phyloP scores from a whole-genome alignment of 2,329 filamentous ascomycete species.

The Dactylonectria macrodidyma region DNA sequence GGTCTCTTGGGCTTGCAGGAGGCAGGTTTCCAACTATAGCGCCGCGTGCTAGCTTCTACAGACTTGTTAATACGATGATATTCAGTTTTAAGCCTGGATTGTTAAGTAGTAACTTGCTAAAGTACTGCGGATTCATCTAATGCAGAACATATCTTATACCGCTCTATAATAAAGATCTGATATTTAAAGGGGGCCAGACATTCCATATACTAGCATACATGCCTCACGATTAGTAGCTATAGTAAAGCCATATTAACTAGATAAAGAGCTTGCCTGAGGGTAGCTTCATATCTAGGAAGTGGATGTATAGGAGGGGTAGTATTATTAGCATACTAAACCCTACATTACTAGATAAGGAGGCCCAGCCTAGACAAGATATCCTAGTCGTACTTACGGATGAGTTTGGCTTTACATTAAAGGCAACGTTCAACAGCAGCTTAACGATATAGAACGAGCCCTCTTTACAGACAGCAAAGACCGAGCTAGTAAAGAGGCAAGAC shows the following conservation, averaged over 20 bases:
- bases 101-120: slow-evolving; percentile 19
- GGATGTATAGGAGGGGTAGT: slow-evolving; percentile 26
- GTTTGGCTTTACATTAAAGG: slow-evolving; percentile 23
- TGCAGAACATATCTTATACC: slow-evolving; percentile 25
- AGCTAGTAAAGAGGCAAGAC: slow-evolving; percentile 16
- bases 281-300: slow-evolving; percentile 22
- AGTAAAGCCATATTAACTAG: slow-evolving; percentile 22
- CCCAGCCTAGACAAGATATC: slow-evolving; percentile 26
- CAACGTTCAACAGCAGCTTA: slow-evolving; percentile 13
- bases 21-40: slow-evolving; percentile 12
- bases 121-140: slow-evolving; percentile 26
- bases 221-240: slow-evolving; percentile 30
- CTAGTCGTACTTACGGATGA: slow-evolving; percentile 30
- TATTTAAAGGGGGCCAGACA: slow-evolving; percentile 24
- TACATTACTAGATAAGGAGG: slow-evolving; percentile 22
- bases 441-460: slow-evolving; percentile 15
- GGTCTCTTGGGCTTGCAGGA: slow-evolving; percentile 15
- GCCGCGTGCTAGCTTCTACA: slow-evolving; percentile 20
- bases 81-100: slow-evolving; percentile 23
- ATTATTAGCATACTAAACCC: slow-evolving; percentile 26
- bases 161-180: slow-evolving; percentile 20
- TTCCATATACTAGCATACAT: slow-evolving; percentile 32
- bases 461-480: slow-evolving; percentile 19
- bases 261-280: slow-evolving; percentile 25
- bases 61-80: slow-evolving; percentile 24